Evolutionary conservation across 164 flowering plant genomes (phyloP).

Genomic region (Vitis cinerea): DNA sequence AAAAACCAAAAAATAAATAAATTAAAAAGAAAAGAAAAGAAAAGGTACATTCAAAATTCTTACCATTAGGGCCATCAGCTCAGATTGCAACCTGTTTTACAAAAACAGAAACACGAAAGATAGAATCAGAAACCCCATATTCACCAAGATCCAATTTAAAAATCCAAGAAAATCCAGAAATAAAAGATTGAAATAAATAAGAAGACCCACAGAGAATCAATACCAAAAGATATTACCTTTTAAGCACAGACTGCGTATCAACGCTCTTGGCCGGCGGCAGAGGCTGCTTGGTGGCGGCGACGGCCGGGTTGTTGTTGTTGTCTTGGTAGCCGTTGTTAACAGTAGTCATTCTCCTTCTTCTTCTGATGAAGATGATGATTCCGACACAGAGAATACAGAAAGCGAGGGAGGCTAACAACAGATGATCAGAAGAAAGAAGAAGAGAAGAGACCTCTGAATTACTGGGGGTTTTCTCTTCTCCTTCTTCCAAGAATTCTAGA

Average conservation of each 20-base stretch:
- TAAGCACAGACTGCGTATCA: constrained; percentile 64
- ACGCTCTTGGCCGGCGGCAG: constrained; percentile 39
- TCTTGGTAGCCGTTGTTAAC: constrained; percentile 30
- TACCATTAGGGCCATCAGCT: constrained; percentile 68
- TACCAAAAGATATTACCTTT: constrained; percentile 32
- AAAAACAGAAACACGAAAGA: constrained; percentile 1
- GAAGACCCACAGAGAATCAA: neutral
- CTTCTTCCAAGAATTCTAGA: no score
- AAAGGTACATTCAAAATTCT: constrained; percentile 8
- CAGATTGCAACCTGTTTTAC: constrained; percentile 58
- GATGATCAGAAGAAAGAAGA: no score
- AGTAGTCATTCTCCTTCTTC: constrained; percentile 18
- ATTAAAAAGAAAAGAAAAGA: no score
- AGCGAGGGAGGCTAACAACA: neutral
- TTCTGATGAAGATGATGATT: neutral
- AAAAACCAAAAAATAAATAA: no score
- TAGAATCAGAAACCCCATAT: neutral
- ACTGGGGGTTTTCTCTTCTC: no score
- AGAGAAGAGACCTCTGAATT: no score
- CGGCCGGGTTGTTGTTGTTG: constrained; percentile 28
- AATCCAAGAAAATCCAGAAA: neutral
- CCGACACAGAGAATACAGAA: neutral
- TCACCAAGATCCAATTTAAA: neutral
- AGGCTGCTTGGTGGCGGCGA: constrained; percentile 35
- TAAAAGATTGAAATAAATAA: neutral